These are phyloP conservation scores for Pichia paraexigua DNA, from an alignment of 805 yeast species.

Conservation along the genomic window DNA sequence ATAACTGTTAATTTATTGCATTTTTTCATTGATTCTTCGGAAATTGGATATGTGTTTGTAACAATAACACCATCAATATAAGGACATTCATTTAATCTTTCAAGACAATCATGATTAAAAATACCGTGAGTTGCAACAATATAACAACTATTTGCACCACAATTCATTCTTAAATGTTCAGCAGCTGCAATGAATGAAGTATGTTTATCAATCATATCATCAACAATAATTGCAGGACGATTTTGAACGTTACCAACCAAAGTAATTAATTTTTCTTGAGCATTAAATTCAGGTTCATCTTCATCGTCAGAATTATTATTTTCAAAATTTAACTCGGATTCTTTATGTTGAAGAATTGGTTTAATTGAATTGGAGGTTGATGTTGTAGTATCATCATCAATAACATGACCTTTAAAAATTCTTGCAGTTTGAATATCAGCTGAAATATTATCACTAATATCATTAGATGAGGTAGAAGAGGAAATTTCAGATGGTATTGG, in stretches of 20 bases:
- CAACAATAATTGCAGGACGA: slow-evolving; percentile 87
- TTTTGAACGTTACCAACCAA: slow-evolving; percentile 92
- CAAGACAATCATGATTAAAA: slow-evolving; percentile 81
- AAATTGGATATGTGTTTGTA: slow-evolving; percentile 92
- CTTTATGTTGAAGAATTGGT: slow-evolving; percentile 18
- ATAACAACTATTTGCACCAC: slow-evolving; percentile 90
- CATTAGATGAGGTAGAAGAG: slow-evolving; percentile 16
- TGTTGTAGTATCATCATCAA: slow-evolving; percentile 51
- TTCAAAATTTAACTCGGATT: slow-evolving; percentile 40
- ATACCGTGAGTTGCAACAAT: slow-evolving; percentile 95
- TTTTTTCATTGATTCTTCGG: slow-evolving; percentile 47
- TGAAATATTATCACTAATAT: slow-evolving; percentile 52
- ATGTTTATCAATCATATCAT: slow-evolving; percentile 96
- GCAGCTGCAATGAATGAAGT: slow-evolving; percentile 94
- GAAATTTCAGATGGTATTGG: not conserved
- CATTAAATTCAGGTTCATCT: slow-evolving; percentile 56
- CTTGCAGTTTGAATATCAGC: slow-evolving; percentile 91
- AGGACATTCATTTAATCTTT: slow-evolving; percentile 64
- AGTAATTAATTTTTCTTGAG: slow-evolving; percentile 82
- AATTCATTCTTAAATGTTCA: slow-evolving; percentile 89
- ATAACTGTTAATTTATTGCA: slow-evolving; percentile 73
- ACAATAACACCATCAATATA: slow-evolving; percentile 89
- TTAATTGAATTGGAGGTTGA: slow-evolving; percentile 8
- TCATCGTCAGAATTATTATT: slow-evolving; percentile 84
- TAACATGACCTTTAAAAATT: slow-evolving; percentile 94